A percentile compares a stretch with the other conserved stretches of the same genome.
These are phyloP conservation scores for Akanthomyces uredinophilus DNA, from an alignment of 2,329 filamentous ascomycete genomes.

Conservation along the genomic window DNA sequence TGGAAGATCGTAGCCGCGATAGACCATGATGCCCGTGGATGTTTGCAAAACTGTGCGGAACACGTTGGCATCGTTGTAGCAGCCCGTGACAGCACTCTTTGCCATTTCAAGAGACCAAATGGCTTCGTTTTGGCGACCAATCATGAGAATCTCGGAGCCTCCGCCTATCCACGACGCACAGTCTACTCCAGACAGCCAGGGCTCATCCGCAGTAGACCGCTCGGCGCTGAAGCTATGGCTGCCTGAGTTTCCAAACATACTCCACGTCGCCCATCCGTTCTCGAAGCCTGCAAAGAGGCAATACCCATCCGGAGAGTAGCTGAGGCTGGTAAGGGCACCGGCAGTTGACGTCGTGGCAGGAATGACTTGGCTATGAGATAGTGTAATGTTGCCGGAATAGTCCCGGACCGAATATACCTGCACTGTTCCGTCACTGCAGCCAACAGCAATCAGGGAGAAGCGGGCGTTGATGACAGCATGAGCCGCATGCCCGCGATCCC, in stretches of 20 bases:
- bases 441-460: constrained; percentile 88
- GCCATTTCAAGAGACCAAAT: constrained; percentile 90
- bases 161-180: constrained; percentile 83
- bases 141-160: constrained; percentile 78
- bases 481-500: constrained; percentile 55
- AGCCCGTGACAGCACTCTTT: constrained; percentile 85
- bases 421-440: constrained; percentile 72
- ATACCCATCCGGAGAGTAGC: constrained; percentile 92
- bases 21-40: constrained; percentile 82
- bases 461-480: constrained; percentile 85
- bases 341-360: constrained; percentile 63
- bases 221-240: constrained; percentile 79
- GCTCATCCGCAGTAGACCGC: constrained; percentile 57
- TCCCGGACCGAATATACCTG: constrained; percentile 90
- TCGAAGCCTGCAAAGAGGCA: constrained; percentile 92
- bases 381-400: constrained; percentile 85
- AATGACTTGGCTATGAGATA: constrained; percentile 72
- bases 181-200: constrained; percentile 75
- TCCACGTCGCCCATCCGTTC: constrained; percentile 93
- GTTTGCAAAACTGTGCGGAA: constrained; percentile 86
- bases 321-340: constrained; percentile 67
- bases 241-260: constrained; percentile 88
- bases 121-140: constrained; percentile 65
- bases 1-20: constrained; percentile 85
- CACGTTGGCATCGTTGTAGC: constrained; percentile 86